Evolutionary conservation across 305 asterid genomes (phyloP).

Genomic region (Fraxinus velutina): DNA sequence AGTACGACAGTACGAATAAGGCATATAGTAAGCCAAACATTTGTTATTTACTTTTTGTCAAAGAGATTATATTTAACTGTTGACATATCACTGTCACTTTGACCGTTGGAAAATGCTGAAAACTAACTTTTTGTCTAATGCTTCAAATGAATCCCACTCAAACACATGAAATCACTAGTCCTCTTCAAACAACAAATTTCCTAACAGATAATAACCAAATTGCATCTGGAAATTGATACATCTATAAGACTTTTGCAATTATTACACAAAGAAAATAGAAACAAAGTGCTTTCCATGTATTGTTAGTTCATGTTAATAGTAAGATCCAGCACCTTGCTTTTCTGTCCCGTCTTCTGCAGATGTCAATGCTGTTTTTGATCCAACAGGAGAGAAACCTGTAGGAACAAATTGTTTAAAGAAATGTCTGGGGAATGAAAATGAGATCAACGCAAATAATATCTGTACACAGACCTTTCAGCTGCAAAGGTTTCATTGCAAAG

Average conservation of each 20-base stretch:
- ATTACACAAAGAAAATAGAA: slow-evolving; percentile 14
- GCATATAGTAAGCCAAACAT: neutral
- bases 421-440: slow-evolving; percentile 17
- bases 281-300: slow-evolving; percentile 4
- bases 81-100: neutral
- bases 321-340: slow-evolving; percentile 49
- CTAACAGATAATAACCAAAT: neutral
- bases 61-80: neutral
- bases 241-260: neutral
- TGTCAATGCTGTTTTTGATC: slow-evolving; percentile 44
- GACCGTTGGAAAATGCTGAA: neutral
- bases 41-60: neutral
- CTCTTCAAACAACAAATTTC: neutral
- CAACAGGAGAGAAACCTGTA: slow-evolving; percentile 64
- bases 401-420: slow-evolving; percentile 28
- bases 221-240: neutral
- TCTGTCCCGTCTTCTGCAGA: slow-evolving; percentile 38
- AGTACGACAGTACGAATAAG: neutral
- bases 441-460: slow-evolving; percentile 7
- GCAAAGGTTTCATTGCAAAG: slow-evolving; percentile 83
- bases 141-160: neutral
- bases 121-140: neutral
- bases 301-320: slow-evolving; percentile 15
- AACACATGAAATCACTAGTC: neutral
- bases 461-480: slow-evolving; percentile 67